Percentiles rank a stretch among this genome's conserved stretches.
These are phyloP conservation scores for Aaosphaeria arxii DNA, from an alignment of 2,329 filamentous ascomycete genomes.

Conservation along the genomic window DNA sequence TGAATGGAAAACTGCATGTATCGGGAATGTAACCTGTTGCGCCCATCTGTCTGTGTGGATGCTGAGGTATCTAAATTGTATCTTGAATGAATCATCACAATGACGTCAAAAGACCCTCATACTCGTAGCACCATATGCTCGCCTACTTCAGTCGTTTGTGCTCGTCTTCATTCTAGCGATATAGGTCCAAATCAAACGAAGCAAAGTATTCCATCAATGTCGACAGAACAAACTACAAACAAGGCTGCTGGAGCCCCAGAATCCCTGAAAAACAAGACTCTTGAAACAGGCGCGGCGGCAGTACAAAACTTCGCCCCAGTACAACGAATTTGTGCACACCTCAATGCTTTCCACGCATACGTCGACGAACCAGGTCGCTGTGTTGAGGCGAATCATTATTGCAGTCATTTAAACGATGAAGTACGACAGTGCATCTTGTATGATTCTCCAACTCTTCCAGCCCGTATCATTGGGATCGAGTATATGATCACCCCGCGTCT, in stretches of 20 bases:
- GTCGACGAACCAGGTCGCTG: slow-evolving; percentile 63
- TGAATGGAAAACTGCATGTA: no score
- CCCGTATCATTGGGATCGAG: slow-evolving; percentile 77
- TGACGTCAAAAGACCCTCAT: no score
- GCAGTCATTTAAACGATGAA: slow-evolving; percentile 72
- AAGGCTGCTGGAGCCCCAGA: slow-evolving; percentile 49
- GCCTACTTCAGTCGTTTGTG: no score
- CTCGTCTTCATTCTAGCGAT: no score
- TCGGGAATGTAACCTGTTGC: no score
- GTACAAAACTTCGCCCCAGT: slow-evolving; percentile 69
- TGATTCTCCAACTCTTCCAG: slow-evolving; percentile 64
- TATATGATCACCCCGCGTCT: slow-evolving; percentile 77
- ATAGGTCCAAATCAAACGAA: no score
- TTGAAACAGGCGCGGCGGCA: slow-evolving; percentile 60
- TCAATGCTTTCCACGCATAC: slow-evolving; percentile 86
- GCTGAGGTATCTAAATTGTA: no score
- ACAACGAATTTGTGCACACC: slow-evolving; percentile 74
- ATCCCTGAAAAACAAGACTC: slow-evolving; percentile 54
- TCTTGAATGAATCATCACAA: no score
- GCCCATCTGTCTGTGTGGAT: no score
- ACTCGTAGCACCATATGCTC: no score
- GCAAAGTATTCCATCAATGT: no score
- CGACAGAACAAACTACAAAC: slow-evolving; percentile 24
- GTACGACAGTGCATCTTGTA: slow-evolving; percentile 84
- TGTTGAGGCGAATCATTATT: slow-evolving; percentile 84